These are phyloP conservation scores for Volutella citrinella DNA, from an alignment of 2,329 filamentous ascomycete genomes.

Conservation along the genomic window DNA sequence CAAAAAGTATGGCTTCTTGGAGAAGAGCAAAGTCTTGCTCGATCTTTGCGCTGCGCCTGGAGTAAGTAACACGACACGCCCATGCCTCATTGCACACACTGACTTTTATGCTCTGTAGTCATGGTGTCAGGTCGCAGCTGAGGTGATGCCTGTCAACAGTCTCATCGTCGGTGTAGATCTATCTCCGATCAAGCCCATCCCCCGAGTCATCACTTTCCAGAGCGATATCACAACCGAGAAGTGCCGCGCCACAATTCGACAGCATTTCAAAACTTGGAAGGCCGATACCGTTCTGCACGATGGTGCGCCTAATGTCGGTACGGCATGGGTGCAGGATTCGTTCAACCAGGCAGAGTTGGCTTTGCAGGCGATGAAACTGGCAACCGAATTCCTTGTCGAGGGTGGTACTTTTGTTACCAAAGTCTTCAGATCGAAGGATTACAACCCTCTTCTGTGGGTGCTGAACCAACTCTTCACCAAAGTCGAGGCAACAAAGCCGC, in stretches of 20 bases:
- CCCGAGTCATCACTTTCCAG: conserved; percentile 91
- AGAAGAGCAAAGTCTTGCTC: conserved; percentile 92
- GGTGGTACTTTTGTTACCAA: conserved; percentile 96
- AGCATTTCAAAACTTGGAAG: conserved; percentile 93
- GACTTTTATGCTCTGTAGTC: conserved; percentile 50
- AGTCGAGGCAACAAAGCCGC: conserved; percentile 96
- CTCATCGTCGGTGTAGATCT: conserved; percentile 95
- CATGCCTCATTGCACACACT: neutral
- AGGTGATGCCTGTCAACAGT: conserved; percentile 87
- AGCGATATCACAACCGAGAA: conserved; percentile 98
- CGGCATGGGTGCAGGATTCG: conserved; percentile 96
- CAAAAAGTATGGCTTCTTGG: conserved; percentile 97
- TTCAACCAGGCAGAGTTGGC: conserved; percentile 96
- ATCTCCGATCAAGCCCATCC: conserved; percentile 91
- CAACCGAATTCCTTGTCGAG: conserved; percentile 86
- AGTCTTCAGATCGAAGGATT: conserved; percentile 95
- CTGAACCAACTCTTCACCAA: conserved; percentile 95
- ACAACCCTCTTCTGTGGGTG: conserved; percentile 93
- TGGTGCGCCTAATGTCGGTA: conserved; percentile 96
- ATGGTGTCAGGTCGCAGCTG: conserved; percentile 95
- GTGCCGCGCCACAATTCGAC: conserved; percentile 83
- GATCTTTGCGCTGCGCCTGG: conserved; percentile 98
- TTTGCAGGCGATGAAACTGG: conserved; percentile 85
- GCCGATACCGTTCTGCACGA: conserved; percentile 95
- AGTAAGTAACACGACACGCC: conserved; percentile 48